Conservation (phyloP, 2,329 filamentous ascomycete species). For the Coniochaeta pulveracea region DNA sequence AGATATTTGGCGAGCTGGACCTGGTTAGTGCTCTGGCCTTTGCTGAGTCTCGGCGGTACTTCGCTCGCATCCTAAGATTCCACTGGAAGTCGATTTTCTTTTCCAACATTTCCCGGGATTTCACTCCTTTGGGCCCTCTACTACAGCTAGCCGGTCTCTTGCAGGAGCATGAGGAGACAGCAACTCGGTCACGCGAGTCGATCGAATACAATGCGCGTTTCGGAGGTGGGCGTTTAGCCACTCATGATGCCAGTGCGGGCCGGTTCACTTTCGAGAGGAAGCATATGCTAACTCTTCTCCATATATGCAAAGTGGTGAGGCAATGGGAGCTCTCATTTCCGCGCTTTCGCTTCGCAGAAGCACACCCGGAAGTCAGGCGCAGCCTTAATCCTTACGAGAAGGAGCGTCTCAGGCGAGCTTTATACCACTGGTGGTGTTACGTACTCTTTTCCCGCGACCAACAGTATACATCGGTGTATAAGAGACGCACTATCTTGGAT, state of each 20-base stretch:
- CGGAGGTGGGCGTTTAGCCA: too few relatives aligned
- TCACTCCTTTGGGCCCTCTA: neutral
- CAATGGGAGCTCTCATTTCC: constrained; percentile 28
- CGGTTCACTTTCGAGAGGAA: constrained; percentile 1
- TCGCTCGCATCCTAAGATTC: neutral
- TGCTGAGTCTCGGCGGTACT: neutral
- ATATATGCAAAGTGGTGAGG: constrained; percentile 20
- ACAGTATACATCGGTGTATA: too few relatives aligned
- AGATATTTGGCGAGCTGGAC: neutral
- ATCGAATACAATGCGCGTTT: too few relatives aligned
- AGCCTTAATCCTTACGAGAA: constrained; percentile 29
- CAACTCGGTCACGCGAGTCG: too few relatives aligned
- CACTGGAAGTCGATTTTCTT: neutral
- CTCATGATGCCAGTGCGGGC: too few relatives aligned
- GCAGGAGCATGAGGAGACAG: too few relatives aligned
- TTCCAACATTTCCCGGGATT: neutral
- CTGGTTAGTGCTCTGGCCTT: neutral
- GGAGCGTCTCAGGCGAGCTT: constrained; percentile 33
- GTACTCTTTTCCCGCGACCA: constrained; percentile 40
- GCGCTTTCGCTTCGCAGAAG: constrained; percentile 24
- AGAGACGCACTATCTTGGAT: too few relatives aligned
- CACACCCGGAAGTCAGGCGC: constrained; percentile 30
- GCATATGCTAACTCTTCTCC: constrained; percentile 18
- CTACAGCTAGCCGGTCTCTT: neutral
- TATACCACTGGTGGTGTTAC: constrained; percentile 45